Conservation (phyloP, 2,329 filamentous ascomycete species). For the Didymosphaeria variabile region DNA sequence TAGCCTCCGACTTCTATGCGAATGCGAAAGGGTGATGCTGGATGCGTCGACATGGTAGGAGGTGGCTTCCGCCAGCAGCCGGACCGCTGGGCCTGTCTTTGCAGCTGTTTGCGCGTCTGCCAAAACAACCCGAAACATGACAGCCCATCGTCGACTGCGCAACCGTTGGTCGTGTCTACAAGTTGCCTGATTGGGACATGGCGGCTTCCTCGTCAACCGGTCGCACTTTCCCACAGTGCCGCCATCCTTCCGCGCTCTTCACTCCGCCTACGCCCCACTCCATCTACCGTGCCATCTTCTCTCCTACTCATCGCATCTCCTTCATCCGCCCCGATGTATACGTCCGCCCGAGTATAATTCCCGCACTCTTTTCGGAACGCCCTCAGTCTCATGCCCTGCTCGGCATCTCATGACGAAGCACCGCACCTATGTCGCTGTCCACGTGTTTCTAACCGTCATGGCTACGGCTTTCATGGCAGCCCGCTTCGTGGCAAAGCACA, state of each 20-base stretch:
- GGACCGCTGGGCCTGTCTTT: neutral
- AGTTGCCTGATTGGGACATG: neutral
- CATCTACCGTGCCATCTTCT: neutral
- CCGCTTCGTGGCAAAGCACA: constrained; percentile 32
- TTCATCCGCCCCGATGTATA: neutral
- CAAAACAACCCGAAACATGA: neutral
- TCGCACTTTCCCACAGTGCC: neutral
- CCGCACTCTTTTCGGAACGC: neutral
- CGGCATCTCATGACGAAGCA: constrained; percentile 20
- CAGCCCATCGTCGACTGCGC: neutral
- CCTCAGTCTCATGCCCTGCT: neutral
- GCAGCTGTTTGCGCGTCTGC: neutral
- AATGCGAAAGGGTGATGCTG: neutral
- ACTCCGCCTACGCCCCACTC: neutral
- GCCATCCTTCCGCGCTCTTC: neutral
- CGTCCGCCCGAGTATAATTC: neutral
- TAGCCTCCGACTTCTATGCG: neutral
- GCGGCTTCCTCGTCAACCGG: neutral
- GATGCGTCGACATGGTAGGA: no score
- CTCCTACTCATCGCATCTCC: neutral
- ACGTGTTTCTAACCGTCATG: constrained; percentile 28
- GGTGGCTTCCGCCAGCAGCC: neutral
- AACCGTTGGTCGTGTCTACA: neutral
- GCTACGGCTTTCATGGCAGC: constrained; percentile 29
- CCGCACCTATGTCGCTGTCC: constrained; percentile 22